Conservation (phyloP, 2,329 filamentous ascomycete genomes). For the Diaporthe caulivora region DNA sequence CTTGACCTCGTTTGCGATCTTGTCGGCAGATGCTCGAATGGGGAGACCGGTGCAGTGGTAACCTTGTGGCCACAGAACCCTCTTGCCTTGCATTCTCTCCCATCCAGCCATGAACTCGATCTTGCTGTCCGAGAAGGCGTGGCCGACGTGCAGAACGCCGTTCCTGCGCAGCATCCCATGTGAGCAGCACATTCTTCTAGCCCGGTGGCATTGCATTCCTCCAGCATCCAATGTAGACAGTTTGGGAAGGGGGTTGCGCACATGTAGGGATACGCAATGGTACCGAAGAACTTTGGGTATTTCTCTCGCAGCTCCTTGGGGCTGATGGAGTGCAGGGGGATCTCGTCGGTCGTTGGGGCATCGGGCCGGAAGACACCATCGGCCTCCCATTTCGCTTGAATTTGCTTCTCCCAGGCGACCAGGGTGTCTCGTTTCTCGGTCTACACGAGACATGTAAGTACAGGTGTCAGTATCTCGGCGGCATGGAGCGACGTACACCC, state of each 20-base stretch:
- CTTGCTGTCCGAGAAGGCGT: slow-evolving; percentile 92
- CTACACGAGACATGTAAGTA: slow-evolving; percentile 54
- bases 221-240: neutral
- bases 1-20: slow-evolving; percentile 89
- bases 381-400: slow-evolving; percentile 87
- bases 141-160: slow-evolving; percentile 88
- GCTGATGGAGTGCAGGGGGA: slow-evolving; percentile 80
- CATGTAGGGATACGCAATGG: slow-evolving; percentile 59
- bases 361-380: slow-evolving; percentile 85
- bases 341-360: slow-evolving; percentile 79
- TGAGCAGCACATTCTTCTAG: slow-evolving; percentile 4
- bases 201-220: neutral
- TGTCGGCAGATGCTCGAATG: slow-evolving; percentile 97
- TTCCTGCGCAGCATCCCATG: slow-evolving; percentile 73
- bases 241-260: slow-evolving; percentile 1
- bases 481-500: slow-evolving; percentile 58
- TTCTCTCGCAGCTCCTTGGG: slow-evolving; percentile 82
- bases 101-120: slow-evolving; percentile 92
- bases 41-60: slow-evolving; percentile 98
- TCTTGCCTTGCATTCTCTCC: slow-evolving; percentile 90
- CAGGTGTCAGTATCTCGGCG: neutral
- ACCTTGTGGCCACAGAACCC: slow-evolving; percentile 88
- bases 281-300: slow-evolving; percentile 91
- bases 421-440: slow-evolving; percentile 90
- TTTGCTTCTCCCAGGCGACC: slow-evolving; percentile 89